These are phyloP conservation scores for Paecilomyces fulvus DNA, from an alignment of 2,329 filamentous ascomycete genomes.

Conservation along the genomic window DNA sequence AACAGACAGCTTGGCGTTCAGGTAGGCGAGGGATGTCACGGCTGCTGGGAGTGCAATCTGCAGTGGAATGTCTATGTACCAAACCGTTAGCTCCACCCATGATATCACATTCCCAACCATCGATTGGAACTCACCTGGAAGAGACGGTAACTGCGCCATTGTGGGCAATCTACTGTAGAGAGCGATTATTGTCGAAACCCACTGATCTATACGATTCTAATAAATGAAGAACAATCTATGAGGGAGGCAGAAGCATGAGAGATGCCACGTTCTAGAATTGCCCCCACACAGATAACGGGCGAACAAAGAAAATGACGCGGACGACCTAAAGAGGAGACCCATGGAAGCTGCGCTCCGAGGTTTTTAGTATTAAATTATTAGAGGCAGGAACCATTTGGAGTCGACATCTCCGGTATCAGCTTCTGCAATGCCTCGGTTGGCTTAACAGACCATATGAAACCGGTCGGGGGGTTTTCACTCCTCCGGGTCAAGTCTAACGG, in stretches of 20 bases:
- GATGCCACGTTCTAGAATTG: neutral
- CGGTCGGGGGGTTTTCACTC: neutral
- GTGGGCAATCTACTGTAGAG: neutral
- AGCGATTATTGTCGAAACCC: neutral
- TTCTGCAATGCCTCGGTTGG: neutral
- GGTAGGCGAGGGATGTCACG: conserved; percentile 62
- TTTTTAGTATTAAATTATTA: neutral
- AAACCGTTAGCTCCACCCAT: neutral
- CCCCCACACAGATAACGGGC: neutral
- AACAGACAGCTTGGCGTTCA: conserved; percentile 62
- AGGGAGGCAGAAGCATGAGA: neutral
- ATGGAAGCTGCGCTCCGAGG: neutral
- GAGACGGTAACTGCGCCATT: neutral
- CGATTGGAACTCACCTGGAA: neutral
- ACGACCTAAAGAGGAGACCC: neutral
- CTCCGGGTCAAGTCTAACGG: neutral
- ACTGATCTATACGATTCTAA: neutral
- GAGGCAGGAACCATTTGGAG: neutral
- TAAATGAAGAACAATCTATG: neutral
- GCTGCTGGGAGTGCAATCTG: conserved; percentile 50
- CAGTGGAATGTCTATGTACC: conserved; percentile 25
- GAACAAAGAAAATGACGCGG: neutral
- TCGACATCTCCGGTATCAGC: neutral
- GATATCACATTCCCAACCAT: neutral
- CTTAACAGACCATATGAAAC: neutral